Conservation (phyloP, 306 rosid species). For the Vigna angularis region DNA sequence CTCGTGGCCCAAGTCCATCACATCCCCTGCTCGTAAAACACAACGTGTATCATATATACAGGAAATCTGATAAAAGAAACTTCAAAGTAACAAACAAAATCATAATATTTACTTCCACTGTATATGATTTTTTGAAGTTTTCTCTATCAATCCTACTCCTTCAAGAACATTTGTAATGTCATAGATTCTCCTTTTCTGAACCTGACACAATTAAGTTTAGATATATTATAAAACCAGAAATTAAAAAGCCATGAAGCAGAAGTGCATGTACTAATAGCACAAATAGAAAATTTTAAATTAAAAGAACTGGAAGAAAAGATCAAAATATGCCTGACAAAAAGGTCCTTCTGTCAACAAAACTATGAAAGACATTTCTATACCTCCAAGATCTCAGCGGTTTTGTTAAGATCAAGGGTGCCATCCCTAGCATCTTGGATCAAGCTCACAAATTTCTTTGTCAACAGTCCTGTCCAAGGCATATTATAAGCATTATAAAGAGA, state of each 20-base stretch:
- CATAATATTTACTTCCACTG: conserved; percentile 75
- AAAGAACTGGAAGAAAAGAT: conserved; percentile 8
- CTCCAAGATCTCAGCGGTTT: conserved; percentile 69
- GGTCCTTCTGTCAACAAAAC: not conserved
- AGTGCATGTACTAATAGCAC: not conserved
- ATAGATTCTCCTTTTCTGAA: conserved; percentile 85
- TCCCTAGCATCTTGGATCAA: conserved; percentile 73
- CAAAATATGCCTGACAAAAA: conserved; percentile 2
- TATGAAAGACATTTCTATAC: conserved; percentile 49
- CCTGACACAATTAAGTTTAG: conserved; percentile 55
- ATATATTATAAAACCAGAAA: conserved; percentile 6
- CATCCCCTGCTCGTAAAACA: conserved; percentile 58
- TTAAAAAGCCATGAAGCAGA: conserved; percentile 5
- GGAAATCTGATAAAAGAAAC: conserved; percentile 31
- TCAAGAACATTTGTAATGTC: conserved; percentile 92
- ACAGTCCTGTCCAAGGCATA: conserved; percentile 68
- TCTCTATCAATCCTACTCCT: conserved; percentile 83
- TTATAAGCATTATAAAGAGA: conserved; percentile 22
- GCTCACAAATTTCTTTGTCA: conserved; percentile 76
- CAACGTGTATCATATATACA: conserved; percentile 7
- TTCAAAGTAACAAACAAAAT: conserved; percentile 15
- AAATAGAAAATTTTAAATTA: not conserved
- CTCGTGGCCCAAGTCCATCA: conserved; percentile 47
- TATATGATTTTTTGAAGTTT: conserved; percentile 78
- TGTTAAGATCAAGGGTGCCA: conserved; percentile 79